Evolutionary conservation across 2,329 filamentous ascomycete genomes (phyloP).

Genomic region (Phialophora tarda): DNA sequence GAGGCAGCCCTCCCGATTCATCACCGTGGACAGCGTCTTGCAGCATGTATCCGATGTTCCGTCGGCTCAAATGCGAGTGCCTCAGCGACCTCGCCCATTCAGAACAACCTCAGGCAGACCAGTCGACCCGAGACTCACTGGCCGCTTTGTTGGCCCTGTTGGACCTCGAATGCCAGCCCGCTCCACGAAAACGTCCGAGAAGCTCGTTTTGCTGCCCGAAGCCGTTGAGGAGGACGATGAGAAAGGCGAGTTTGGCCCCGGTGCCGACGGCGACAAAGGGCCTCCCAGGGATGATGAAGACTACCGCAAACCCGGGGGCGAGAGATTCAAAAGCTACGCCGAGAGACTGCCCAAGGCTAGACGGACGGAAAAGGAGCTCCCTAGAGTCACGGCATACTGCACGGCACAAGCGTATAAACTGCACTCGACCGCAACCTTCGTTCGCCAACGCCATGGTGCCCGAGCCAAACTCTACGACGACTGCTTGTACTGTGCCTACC

Average conservation of each 20-base stretch:
- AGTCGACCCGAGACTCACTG: conserved; percentile 61
- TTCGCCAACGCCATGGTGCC: conserved; percentile 84
- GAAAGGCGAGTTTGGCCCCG: conserved; percentile 60
- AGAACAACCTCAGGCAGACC: conserved; percentile 46
- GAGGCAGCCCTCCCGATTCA: conserved; percentile 68
- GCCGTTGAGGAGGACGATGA: conserved; percentile 63
- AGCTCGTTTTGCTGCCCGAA: conserved; percentile 92
- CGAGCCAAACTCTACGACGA: conserved; percentile 98
- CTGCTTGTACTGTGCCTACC: conserved; percentile 94
- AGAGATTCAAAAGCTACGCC: conserved; percentile 83
- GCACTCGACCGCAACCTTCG: conserved; percentile 83
- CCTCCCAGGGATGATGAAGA: conserved; percentile 62
- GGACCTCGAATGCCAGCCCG: conserved; percentile 74
- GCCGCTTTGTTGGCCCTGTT: conserved; percentile 59
- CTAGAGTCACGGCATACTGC: conserved; percentile 92
- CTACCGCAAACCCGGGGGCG: conserved; percentile 63
- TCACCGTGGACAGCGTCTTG: conserved; percentile 91
- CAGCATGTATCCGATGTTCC: conserved; percentile 94
- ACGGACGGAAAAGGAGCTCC: conserved; percentile 77
- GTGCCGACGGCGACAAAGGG: conserved; percentile 59
- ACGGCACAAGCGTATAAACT: conserved; percentile 93
- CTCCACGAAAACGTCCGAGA: conserved; percentile 93
- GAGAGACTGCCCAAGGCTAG: conserved; percentile 89
- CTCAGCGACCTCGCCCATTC: conserved; percentile 58
- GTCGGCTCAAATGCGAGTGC: conserved; percentile 83